Percentiles rank a stretch among this genome's conserved stretches.
Conservation (phyloP, 306 rosid genomes). For the Glycine soja region DNA sequence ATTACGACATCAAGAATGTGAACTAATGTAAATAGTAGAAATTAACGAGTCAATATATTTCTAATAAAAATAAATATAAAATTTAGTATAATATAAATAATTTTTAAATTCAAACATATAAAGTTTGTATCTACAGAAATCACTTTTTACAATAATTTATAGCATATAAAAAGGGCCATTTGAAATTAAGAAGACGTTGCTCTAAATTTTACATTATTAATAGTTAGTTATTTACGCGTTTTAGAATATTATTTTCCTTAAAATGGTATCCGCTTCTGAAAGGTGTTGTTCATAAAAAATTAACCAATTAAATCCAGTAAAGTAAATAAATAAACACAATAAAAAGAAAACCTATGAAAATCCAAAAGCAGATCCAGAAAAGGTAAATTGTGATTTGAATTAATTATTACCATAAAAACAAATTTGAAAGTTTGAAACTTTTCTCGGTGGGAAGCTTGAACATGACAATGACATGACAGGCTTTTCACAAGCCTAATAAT, state of each 20-base stretch:
- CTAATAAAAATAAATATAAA: too few species aligned
- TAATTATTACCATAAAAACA: background rate
- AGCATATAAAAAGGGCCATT: too few species aligned
- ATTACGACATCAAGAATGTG: too few species aligned
- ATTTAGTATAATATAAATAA: too few species aligned
- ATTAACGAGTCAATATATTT: too few species aligned
- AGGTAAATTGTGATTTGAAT: background rate
- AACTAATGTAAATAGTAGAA: too few species aligned
- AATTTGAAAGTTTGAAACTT: conserved; percentile 35
- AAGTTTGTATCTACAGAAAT: too few species aligned
- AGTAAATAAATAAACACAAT: background rate
- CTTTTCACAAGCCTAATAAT: background rate
- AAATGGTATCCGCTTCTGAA: background rate
- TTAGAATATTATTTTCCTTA: background rate
- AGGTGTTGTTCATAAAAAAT: background rate
- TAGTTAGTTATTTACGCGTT: background rate
- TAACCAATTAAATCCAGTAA: too few species aligned
- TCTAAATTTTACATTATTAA: too few species aligned
- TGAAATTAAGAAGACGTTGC: too few species aligned
- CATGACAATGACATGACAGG: background rate
- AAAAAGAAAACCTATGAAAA: background rate
- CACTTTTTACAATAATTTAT: too few species aligned
- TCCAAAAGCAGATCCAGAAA: background rate
- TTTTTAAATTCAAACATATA: too few species aligned
- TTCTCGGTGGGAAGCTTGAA: background rate